phyloP scores from a whole-genome alignment of 2,329 filamentous ascomycete species.

The Fusarium mundagurra region DNA sequence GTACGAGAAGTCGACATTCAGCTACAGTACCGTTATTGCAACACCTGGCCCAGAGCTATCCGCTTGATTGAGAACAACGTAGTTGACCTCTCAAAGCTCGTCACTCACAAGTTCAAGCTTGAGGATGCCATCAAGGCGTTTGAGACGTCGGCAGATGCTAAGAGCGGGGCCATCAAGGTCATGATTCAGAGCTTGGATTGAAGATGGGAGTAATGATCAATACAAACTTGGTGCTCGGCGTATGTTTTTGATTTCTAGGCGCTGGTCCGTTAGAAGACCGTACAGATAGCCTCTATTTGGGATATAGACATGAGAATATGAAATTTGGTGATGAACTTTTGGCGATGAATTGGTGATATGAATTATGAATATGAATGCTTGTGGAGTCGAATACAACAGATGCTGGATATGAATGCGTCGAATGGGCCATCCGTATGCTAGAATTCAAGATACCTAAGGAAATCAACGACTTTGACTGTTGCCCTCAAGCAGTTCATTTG shows the following conservation, averaged over 20 bases:
- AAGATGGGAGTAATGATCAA: constrained; percentile 15
- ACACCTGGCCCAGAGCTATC: constrained; percentile 96
- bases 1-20: constrained; percentile 93
- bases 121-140: constrained; percentile 93
- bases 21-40: constrained; percentile 96
- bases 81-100: constrained; percentile 81
- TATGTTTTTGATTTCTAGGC: constrained; percentile 37
- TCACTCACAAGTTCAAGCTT: constrained; percentile 86
- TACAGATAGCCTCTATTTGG: constrained; percentile 20
- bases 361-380: neutral
- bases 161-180: constrained; percentile 97
- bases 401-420: neutral
- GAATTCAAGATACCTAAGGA: neutral
- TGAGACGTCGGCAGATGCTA: constrained; percentile 85
- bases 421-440: neutral
- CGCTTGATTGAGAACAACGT: constrained; percentile 85
- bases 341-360: neutral
- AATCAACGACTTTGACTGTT: neutral
- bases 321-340: neutral
- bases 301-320: constrained; percentile 38
- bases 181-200: constrained; percentile 81
- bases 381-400: neutral
- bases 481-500: neutral
- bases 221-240: constrained; percentile 38
- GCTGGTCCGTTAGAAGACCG: constrained; percentile 27